Evolutionary conservation across 1,284 basidiomycete genomes (phyloP).

Genomic region (Pascua sp.): DNA sequence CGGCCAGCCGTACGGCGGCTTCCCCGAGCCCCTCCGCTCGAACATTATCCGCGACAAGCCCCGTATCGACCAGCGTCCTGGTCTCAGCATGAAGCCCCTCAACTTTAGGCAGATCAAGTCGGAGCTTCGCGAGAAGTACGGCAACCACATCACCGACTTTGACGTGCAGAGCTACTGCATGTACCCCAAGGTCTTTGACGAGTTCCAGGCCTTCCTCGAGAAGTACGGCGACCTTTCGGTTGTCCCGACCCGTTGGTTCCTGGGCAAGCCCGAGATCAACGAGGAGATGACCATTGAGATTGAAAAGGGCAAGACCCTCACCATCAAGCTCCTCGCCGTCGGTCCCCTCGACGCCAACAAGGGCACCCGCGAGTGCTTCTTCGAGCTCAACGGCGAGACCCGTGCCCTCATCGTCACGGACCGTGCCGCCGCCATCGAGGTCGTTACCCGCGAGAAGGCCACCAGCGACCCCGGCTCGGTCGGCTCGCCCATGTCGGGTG

Average conservation of each 20-base stretch:
- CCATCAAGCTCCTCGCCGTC: conserved; percentile 92
- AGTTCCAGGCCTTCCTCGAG: conserved; percentile 90
- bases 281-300: conserved; percentile 97
- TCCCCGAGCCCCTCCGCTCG: conserved; percentile 92
- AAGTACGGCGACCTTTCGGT: conserved; percentile 96
- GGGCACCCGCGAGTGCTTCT: conserved; percentile 92
- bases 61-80: conserved; percentile 89
- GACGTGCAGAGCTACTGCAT: conserved; percentile 90
- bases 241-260: conserved; percentile 94
- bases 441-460: conserved; percentile 87
- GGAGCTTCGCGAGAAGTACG: conserved; percentile 88
- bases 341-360: conserved; percentile 87
- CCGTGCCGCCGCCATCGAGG: conserved; percentile 92
- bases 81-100: conserved; percentile 76
- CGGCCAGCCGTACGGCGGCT: conserved; percentile 93
- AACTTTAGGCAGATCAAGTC: conserved; percentile 96
- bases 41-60: conserved; percentile 91
- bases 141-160: conserved; percentile 84
- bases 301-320: conserved; percentile 95
- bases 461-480: conserved; percentile 89
- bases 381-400: conserved; percentile 89
- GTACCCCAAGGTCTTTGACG: conserved; percentile 82
- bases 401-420: conserved; percentile 93
- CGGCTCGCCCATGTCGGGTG: conserved; percentile 78
- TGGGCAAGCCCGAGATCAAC: conserved; percentile 82